Base-by-base conservation (phyloP, 1,284 basidiomycete genomes). In the Fomitiporia mediterranea region DNA sequence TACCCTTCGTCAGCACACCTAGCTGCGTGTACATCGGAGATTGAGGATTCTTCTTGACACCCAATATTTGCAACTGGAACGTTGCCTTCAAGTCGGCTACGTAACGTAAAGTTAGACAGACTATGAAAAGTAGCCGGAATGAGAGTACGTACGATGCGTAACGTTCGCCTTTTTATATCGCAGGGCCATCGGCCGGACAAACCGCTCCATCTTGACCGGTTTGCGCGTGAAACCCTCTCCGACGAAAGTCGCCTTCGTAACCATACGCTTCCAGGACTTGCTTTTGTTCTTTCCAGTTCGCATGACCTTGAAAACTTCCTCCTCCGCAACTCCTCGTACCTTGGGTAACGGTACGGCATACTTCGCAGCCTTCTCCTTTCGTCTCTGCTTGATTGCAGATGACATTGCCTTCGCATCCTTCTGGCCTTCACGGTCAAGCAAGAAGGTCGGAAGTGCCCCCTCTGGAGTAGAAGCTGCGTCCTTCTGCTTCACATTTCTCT, bases 261-360 rank as follows among this genome's bases (percentile, higher is more conserved):
- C 93, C 96, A 99, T 98, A 63, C 97, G 84, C 77, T 99, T 99
- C 97, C 97, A 99, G 25, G 89, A 83, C 74, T 99, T 99, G 69
- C 83, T 85, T 77, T 96, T 98, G 69, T 84, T 90, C 79, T 98
- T 98, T 56, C 97, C 97, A 0, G 96, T 96, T 78, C 95, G 93
- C 81, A 99, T 82, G 34, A 99, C 97, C 79, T 97, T 98, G 82
- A 99, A 99, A 84, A 96, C 97, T 78, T 99, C 97, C 67, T 99
- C 97, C 72, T 99, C 97, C 17, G 96, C 95, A 65, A 99, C 98
- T 44, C 97, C 97, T 56, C 96, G 79, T 52, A 99, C 97, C 72
- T 96, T 97, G 49, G 97, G 96, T 61, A 99, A 69, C 2, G 96
- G 97, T 1, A 99, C 97, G 25, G 94, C 86, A 74, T 94, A 99